A percentile compares a stretch with the other conserved stretches of the same genome.
phyloP scores from a whole-genome alignment of 345 rosid genomes.

The Murraya koenigii region DNA sequence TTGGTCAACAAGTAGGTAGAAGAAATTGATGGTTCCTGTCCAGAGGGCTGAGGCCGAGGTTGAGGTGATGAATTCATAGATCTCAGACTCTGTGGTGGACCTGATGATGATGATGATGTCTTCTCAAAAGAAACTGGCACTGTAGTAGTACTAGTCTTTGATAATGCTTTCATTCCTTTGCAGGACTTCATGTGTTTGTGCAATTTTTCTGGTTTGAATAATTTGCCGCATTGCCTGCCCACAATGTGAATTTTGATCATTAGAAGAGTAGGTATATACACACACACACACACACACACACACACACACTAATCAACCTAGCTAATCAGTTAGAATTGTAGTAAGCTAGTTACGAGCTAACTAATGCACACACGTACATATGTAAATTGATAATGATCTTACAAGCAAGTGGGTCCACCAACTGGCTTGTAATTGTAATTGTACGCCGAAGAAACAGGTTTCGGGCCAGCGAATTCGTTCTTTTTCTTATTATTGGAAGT shows the following conservation, averaged over 20 bases:
- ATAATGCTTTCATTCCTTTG: conserved; percentile 43
- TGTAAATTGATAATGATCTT: conserved; percentile 21
- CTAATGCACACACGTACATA: not conserved
- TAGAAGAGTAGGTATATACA: not conserved
- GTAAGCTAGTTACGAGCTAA: no score
- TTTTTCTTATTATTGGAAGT: conserved; percentile 27
- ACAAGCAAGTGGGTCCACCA: conserved; percentile 65
- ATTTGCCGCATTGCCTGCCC: conserved; percentile 71
- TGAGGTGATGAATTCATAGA: not conserved
- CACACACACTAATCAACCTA: not conserved
- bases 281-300: no score
- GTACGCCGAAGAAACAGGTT: conserved; percentile 24
- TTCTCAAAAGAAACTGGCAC: conserved; percentile 17
- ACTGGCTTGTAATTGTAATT: conserved; percentile 28
- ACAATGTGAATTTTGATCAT: conserved; percentile 7
- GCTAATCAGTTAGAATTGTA: no score
- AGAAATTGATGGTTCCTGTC: conserved; percentile 1
- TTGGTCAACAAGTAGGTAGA: conserved; percentile 20
- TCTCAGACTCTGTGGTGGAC: not conserved
- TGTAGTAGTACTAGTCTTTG: conserved; percentile 1
- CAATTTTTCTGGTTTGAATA: conserved; percentile 71
- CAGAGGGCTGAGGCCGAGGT: not conserved
- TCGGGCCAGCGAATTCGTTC: conserved; percentile 31
- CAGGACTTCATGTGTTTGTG: conserved; percentile 75
- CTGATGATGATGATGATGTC: not conserved